These are phyloP conservation scores for Wilcoxina mikolae DNA, from an alignment of 495 filamentous ascomycete genomes.

Conservation along the genomic window DNA sequence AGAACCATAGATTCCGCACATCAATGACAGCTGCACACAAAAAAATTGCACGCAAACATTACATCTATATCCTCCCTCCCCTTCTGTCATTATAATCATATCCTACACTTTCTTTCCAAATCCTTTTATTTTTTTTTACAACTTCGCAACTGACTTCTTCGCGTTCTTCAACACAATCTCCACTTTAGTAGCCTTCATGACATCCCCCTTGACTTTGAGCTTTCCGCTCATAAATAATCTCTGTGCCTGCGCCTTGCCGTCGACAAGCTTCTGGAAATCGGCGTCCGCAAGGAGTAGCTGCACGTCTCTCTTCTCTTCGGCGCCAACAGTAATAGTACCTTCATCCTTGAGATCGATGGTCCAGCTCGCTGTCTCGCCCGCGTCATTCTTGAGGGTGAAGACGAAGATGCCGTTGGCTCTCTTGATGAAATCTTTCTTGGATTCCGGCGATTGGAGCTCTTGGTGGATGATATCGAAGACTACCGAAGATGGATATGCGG, in stretches of 20 bases:
- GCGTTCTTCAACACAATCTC: conserved; percentile 40
- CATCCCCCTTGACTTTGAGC: conserved; percentile 93
- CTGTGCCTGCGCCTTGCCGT: conserved; percentile 87
- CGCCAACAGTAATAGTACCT: conserved; percentile 68
- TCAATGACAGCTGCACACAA: too few relatives aligned
- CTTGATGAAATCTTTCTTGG: conserved; percentile 73
- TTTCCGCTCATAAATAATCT: conserved; percentile 91
- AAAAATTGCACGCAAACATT: too few relatives aligned
- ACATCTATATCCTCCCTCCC: too few relatives aligned
- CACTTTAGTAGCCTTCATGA: conserved; percentile 98
- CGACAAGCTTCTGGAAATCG: conserved; percentile 68
- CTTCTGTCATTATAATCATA: too few relatives aligned
- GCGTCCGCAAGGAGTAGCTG: conserved; percentile 69
- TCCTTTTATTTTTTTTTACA: too few relatives aligned
- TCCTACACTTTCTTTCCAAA: too few relatives aligned
- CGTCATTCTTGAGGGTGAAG: conserved; percentile 79
- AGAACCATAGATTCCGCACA: too few relatives aligned
- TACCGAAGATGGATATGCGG: conserved; percentile 73
- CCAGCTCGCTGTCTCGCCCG: conserved; percentile 68
- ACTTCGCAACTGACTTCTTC: conserved; percentile 1
- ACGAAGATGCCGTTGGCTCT: conserved; percentile 75
- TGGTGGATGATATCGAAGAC: conserved; percentile 80
- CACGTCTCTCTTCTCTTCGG: conserved; percentile 62
- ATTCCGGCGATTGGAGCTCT: conserved; percentile 51
- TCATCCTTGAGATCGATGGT: conserved; percentile 89